Conservation (phyloP, 805 yeast species). For the Kodamaea restingae region DNA sequence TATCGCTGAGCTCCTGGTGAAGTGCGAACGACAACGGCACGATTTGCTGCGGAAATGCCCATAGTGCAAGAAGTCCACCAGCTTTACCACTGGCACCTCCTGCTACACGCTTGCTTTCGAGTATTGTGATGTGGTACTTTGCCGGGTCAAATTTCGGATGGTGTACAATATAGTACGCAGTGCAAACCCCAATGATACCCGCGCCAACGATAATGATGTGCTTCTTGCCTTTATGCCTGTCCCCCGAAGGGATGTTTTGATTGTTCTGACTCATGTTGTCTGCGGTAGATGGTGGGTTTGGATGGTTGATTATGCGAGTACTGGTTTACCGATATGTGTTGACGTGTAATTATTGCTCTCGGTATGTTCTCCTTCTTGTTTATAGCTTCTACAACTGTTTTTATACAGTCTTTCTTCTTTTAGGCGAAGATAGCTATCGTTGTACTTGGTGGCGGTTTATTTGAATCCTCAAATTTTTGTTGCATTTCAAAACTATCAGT, state of each 20-base stretch:
- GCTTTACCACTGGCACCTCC: conserved; percentile 98
- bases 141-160: conserved; percentile 76
- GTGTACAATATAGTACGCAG: conserved; percentile 80
- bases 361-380: too few relatives aligned
- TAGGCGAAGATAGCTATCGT: too few relatives aligned
- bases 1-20: conserved; percentile 77
- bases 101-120: conserved; percentile 90
- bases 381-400: too few relatives aligned
- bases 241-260: conserved; percentile 38
- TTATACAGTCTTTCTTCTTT: too few relatives aligned
- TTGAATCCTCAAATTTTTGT: conserved; percentile 1
- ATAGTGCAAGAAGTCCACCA: conserved; percentile 88
- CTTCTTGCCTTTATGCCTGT: conserved; percentile 54
- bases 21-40: conserved; percentile 83
- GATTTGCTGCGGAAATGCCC: conserved; percentile 96
- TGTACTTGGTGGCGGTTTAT: too few relatives aligned
- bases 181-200: conserved; percentile 93
- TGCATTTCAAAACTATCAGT: conserved; percentile 1
- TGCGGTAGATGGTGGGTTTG: too few relatives aligned
- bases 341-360: too few relatives aligned
- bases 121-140: conserved; percentile 73
- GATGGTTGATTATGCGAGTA: too few relatives aligned
- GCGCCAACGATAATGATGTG: conserved; percentile 89
- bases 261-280: too few relatives aligned
- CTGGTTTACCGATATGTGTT: too few relatives aligned